phyloP scores from a whole-genome alignment of 2,329 filamentous ascomycete genomes.

The Beauveria pseudobassiana region DNA sequence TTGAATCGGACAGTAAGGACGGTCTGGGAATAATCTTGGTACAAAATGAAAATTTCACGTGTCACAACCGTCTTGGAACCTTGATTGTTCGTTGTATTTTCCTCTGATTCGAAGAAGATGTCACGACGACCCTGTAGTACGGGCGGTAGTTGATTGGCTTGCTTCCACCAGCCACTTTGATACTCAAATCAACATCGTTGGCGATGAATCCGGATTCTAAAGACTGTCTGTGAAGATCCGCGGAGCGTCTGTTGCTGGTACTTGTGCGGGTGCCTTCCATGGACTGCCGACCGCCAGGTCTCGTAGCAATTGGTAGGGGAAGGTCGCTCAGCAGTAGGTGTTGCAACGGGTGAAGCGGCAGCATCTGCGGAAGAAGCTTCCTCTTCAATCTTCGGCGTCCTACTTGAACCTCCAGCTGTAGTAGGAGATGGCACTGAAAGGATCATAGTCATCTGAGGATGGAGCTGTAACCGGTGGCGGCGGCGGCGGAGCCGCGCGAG shows the following conservation, averaged over 20 bases:
- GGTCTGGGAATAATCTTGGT: constrained; percentile 94
- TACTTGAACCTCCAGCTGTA: constrained; percentile 24
- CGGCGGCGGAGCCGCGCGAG: constrained; percentile 62
- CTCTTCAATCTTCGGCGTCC: constrained; percentile 37
- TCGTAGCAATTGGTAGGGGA: constrained; percentile 28
- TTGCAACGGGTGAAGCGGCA: constrained; percentile 34
- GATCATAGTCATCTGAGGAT: constrained; percentile 63
- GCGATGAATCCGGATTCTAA: constrained; percentile 80
- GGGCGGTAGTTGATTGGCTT: constrained; percentile 71
- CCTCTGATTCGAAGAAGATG: constrained; percentile 73
- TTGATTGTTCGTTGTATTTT: constrained; percentile 61
- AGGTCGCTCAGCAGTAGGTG: constrained; percentile 34
- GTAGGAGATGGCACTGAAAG: constrained; percentile 42
- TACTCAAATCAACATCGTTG: constrained; percentile 73
- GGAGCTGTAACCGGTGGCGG: constrained; percentile 38
- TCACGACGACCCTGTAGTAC: constrained; percentile 76
- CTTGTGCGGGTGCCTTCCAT: constrained; percentile 30
- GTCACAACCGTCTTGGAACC: constrained; percentile 65
- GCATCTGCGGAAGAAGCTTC: constrained; percentile 41
- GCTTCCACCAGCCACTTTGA: constrained; percentile 80
- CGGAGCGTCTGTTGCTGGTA: constrained; percentile 50
- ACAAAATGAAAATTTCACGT: constrained; percentile 81
- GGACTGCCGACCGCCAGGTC: constrained; percentile 23
- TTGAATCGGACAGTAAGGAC: constrained; percentile 77
- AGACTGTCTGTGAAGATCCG: constrained; percentile 68